A percentile compares a stretch with the other conserved stretches of the same genome.
Conservation (phyloP, 2,329 filamentous ascomycete species). For the Dactylellina haptotyla region DNA sequence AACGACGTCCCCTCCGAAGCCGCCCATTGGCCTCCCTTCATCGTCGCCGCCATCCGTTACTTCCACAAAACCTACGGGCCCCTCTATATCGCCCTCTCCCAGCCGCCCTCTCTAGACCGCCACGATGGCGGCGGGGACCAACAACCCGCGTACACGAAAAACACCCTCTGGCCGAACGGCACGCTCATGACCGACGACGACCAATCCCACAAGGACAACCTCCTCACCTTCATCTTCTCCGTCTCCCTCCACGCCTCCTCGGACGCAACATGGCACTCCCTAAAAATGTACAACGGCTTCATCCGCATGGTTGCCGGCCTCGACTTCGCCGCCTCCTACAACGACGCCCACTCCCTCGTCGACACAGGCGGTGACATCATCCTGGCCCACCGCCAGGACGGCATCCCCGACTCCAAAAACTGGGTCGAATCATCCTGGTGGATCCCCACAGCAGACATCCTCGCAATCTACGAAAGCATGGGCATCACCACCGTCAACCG, state of each 20-base stretch:
- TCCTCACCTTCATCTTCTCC: constrained; percentile 57
- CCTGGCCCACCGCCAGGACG: constrained; percentile 53
- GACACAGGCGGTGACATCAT: constrained; percentile 57
- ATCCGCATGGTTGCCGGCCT: constrained; percentile 55
- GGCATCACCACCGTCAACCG: constrained; percentile 51
- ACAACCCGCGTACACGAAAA: constrained; percentile 10
- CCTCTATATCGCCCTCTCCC: constrained; percentile 39
- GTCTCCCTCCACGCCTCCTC: constrained; percentile 55
- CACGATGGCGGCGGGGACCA: not conserved
- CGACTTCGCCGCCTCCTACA: constrained; percentile 55
- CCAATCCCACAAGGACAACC: constrained; percentile 55
- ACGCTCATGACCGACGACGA: constrained; percentile 46
- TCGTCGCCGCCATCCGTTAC: constrained; percentile 56
- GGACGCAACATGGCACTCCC: constrained; percentile 58
- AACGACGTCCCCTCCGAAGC: constrained; percentile 56
- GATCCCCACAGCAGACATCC: constrained; percentile 55
- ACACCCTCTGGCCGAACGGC: constrained; percentile 44
- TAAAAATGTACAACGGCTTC: constrained; percentile 56
- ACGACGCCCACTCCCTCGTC: constrained; percentile 54
- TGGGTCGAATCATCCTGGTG: constrained; percentile 56
- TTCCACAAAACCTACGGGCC: constrained; percentile 56
- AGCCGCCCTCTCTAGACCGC: no score
- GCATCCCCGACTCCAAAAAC: constrained; percentile 42
- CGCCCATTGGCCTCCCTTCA: constrained; percentile 58
- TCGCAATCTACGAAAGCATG: constrained; percentile 56